phyloP scores from a whole-genome alignment of 768 basidiomycete species.

The Dioszegia crocea region DNA sequence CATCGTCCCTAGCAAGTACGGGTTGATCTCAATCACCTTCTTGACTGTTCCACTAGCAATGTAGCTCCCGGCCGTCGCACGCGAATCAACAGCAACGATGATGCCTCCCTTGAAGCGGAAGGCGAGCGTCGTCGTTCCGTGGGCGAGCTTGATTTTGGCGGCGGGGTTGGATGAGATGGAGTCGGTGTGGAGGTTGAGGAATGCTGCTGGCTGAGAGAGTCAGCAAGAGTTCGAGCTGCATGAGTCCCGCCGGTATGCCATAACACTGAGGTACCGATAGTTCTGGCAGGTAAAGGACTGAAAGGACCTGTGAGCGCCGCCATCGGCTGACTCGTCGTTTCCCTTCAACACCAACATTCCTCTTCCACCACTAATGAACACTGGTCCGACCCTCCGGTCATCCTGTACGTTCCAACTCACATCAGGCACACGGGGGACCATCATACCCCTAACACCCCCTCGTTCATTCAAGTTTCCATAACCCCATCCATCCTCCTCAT shows the following conservation, averaged over 20 bases:
- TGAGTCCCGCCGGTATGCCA: too few relatives aligned
- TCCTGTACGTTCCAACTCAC: constrained; percentile 35
- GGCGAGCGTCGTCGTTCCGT: constrained; percentile 96
- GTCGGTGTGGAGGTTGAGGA: constrained; percentile 89
- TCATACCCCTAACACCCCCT: constrained; percentile 44
- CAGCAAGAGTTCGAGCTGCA: not conserved
- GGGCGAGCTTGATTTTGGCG: constrained; percentile 96
- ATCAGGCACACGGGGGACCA: constrained; percentile 41
- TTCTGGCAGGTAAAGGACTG: too few relatives aligned
- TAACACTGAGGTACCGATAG: too few relatives aligned
- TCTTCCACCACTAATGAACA: too few relatives aligned
- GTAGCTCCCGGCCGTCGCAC: constrained; percentile 96
- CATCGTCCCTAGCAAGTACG: constrained; percentile 98
- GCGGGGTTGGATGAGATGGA: constrained; percentile 81
- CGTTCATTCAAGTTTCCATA: constrained; percentile 39
- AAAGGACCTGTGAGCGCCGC: too few relatives aligned
- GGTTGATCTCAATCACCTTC: constrained; percentile 99
- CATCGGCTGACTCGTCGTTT: too few relatives aligned
- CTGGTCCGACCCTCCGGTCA: too few relatives aligned
- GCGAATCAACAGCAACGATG: constrained; percentile 98
- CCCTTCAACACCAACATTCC: too few relatives aligned
- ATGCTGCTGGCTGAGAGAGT: constrained; percentile 69
- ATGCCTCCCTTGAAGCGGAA: constrained; percentile 96
- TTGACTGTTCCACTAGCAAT: constrained; percentile 95
- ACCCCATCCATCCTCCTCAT: constrained; percentile 27